These are phyloP conservation scores for Hypoxylon sp. DNA, from an alignment of 2,329 filamentous ascomycete species.

Conservation along the genomic window DNA sequence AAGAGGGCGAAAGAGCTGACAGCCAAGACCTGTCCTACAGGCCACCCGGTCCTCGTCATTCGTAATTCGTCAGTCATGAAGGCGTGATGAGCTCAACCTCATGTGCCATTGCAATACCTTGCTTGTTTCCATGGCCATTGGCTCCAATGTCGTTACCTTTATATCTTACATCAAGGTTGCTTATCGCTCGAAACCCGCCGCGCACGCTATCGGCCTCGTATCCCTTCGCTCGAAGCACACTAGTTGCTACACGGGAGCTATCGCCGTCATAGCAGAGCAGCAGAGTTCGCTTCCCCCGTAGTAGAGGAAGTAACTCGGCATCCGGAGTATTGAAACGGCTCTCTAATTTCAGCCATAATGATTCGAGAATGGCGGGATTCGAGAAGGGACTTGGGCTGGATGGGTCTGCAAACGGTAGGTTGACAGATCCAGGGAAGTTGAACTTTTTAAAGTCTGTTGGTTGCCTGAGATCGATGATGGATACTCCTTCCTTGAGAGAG, in stretches of 20 bases:
- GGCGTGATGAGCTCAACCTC: conserved; percentile 33
- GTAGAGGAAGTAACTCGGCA: conserved; percentile 40
- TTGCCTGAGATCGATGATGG: conserved; percentile 63
- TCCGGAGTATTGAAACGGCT: conserved; percentile 56
- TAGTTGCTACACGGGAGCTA: conserved; percentile 67
- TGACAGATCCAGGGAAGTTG: conserved; percentile 62
- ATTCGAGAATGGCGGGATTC: conserved; percentile 59
- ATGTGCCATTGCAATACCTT: conserved; percentile 22
- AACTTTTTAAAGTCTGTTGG: conserved; percentile 59
- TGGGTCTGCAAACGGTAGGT: conserved; percentile 59
- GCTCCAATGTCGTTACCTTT: neutral
- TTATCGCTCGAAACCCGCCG: conserved; percentile 56
- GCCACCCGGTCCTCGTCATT: neutral
- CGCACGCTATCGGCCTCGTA: conserved; percentile 62
- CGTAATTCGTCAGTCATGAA: conserved; percentile 15
- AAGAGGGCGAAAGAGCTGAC: neutral
- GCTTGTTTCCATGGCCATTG: conserved; percentile 9
- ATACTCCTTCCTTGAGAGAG: conserved; percentile 45
- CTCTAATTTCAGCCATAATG: conserved; percentile 65
- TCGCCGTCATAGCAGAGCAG: conserved; percentile 70
- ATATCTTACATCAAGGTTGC: conserved; percentile 18
- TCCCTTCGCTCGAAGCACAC: conserved; percentile 66
- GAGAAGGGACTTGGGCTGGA: conserved; percentile 62
- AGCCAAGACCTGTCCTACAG: neutral
- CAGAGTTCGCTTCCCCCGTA: conserved; percentile 58